Evolutionary conservation across 2,329 filamentous ascomycete species (phyloP), one percentile per base, ranked within the genome.

Genomic region (Elsinoe australis): DNA sequence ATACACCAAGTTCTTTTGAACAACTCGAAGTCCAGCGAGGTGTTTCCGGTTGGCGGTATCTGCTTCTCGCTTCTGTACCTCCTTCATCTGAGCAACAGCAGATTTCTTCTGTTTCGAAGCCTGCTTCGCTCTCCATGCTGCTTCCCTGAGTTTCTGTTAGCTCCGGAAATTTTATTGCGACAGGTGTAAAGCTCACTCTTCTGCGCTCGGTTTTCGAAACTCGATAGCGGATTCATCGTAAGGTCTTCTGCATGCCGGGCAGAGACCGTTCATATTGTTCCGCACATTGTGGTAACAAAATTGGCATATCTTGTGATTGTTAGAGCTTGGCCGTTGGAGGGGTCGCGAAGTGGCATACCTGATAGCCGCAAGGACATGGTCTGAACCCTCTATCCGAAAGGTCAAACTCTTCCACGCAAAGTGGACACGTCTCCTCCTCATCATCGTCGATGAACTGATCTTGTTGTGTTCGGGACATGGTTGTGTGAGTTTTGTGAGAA

Each of bases 221-320:
- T 95, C 81, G 64, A 98, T 96, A 22, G 88, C 94, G 65, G 90
- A 90, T 58, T 98, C 94, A 65, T 95, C 88, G 66, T 98, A 98
- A 4, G 87, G 84, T 64, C 92, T 79, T 68, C 92, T 81, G 66
- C 92, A 98, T 57, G 94, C 94, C n/a, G 92, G 92, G 67, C 92
- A 98, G 50, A 95, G 77, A 28, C 90, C 89, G 64, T 95, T 96
- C 78, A 95, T 88, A 60, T 95, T 95, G 59, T 85, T 94, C 70
- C 94, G 94, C 66, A 98, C 94, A 66, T 96, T 98, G 70, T 98
- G 95, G 73, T 90, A 98, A 71, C 92, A 98, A 70, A 98, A 98
- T 73, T 98, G 94, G 69, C 92, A 98, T 65, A 98, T 90, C 89
- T 95, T 9, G 14, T 5, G 32, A n/a, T 4, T 14, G 26, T 32